Percentiles rank a stretch among this genome's conserved stretches.
Conservation (phyloP, 805 yeast species). For the Nakazawaea wickerhamii region DNA sequence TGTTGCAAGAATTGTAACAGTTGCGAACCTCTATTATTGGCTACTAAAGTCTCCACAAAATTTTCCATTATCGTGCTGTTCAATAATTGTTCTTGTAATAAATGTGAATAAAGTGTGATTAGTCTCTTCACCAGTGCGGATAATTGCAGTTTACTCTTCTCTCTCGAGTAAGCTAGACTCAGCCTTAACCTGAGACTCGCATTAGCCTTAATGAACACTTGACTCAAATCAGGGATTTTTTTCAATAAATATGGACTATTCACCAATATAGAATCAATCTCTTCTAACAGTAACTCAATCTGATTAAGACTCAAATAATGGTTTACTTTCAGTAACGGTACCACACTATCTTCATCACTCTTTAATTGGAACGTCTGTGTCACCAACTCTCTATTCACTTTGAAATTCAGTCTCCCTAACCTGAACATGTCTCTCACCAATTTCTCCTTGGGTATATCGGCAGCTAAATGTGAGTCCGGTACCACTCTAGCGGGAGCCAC, state of each 20-base stretch:
- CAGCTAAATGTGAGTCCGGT: not conserved
- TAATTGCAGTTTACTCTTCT: not conserved
- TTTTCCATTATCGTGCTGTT: slow-evolving; percentile 4
- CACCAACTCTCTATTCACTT: not conserved
- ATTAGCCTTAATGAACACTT: not conserved
- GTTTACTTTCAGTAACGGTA: not conserved
- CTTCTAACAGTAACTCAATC: not conserved
- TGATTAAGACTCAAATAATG: not conserved
- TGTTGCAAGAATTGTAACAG: not conserved
- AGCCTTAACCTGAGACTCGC: not conserved
- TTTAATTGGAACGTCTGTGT: not conserved
- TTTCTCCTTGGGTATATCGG: not conserved
- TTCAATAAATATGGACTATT: not conserved
- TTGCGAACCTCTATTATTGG: not conserved
- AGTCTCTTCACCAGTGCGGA: not conserved
- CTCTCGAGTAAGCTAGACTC: not conserved
- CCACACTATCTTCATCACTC: not conserved
- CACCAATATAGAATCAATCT: not conserved
- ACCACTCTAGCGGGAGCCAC: not conserved
- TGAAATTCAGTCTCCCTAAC: not conserved
- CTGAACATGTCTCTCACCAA: not conserved
- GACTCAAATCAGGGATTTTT: not conserved
- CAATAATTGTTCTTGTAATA: not conserved
- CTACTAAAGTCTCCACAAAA: not conserved
- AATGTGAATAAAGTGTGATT: not conserved